Base-by-base conservation (phyloP, 129 eudicot genomes). In the Pseudognaphalium luteoalbum region DNA sequence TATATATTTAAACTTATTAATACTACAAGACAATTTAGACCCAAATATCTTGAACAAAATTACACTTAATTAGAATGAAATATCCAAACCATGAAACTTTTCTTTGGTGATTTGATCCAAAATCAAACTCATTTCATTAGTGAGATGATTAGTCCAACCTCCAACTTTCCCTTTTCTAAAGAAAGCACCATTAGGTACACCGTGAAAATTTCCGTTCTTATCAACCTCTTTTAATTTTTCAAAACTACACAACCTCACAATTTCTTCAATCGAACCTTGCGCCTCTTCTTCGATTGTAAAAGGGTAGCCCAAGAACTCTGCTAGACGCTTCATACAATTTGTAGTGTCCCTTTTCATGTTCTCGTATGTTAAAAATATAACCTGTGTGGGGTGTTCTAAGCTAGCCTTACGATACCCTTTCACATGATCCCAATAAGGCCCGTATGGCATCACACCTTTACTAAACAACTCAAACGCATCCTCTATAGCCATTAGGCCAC, bases 331-430 rank as follows among this genome's bases (percentile, higher is more conserved):
- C 34, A 81, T 79, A 2, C 71, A 21, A 32, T 34, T 34, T 7
- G 1, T 25, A 8, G 93, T 76, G 29, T 88, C 79, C 11, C 0
- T 52, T 66, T 51, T 81, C 61, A 88, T 35, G 21, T 85, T 84
- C 78, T 88, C 90, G 17, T 83, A 88, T 22, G 81, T 85, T 19
- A 85, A 34, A 30, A 88, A 83, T 1, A 83, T 12, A 62, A 85
- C 34, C 0, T 19, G 70, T 4, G 63, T 50, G 0, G 93, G 88
- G 30, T 37, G 67, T 67, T 85, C 80, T 51, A 70, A 20, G 39
- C 86, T 85, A 10, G 66, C 74, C 35, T 78, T 76, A 44, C 76
- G 51, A 75, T 85, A 85, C 32, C 12, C 79, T 63, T 63, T 75
- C 63, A 75, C 79, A 50, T 63, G 79, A 30, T 75, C 79, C 79